These are phyloP conservation scores for Eimeria acervulina DNA, from an alignment of 169 alveolate genomes.

Conservation along the genomic window DNA sequence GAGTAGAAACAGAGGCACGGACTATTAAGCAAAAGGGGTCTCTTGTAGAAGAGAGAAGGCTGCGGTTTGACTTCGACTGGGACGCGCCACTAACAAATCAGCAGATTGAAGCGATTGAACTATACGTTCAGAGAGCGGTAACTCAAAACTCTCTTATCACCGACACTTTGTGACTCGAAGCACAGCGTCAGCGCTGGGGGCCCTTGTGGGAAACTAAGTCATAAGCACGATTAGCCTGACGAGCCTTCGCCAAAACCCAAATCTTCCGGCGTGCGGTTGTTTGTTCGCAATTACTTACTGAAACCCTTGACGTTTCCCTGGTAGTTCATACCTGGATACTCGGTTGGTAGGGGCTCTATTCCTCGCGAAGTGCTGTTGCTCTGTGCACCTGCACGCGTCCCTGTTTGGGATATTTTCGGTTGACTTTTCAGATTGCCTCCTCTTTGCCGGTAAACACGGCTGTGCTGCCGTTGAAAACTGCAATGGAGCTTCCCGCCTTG, in stretches of 20 bases:
- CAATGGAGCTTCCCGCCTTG: slow-evolving; percentile 85
- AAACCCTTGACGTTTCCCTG: background rate
- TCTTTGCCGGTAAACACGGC: slow-evolving; percentile 75
- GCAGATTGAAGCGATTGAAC: slow-evolving; percentile 63
- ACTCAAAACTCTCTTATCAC: background rate
- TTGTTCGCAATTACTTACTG: background rate
- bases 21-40: slow-evolving; percentile 91
- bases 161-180: background rate
- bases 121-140: slow-evolving; percentile 76
- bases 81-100: slow-evolving; percentile 85
- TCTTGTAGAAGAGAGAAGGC: slow-evolving; percentile 93
- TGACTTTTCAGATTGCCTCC: slow-evolving; percentile 47
- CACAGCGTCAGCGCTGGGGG: background rate
- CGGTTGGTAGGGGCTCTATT: background rate
- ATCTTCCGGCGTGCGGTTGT: background rate
- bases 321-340: background rate
- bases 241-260: background rate
- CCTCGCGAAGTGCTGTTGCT: no score
- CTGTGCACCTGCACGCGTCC: background rate
- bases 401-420: background rate
- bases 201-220: background rate
- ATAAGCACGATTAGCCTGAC: background rate
- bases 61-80: slow-evolving; percentile 93
- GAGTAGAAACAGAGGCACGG: background rate
- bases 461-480: slow-evolving; percentile 84